Evolutionary conservation across 2,329 filamentous ascomycete genomes (phyloP), one percentile per base, ranked within the genome.

Genomic region (Botrytis fabae): DNA sequence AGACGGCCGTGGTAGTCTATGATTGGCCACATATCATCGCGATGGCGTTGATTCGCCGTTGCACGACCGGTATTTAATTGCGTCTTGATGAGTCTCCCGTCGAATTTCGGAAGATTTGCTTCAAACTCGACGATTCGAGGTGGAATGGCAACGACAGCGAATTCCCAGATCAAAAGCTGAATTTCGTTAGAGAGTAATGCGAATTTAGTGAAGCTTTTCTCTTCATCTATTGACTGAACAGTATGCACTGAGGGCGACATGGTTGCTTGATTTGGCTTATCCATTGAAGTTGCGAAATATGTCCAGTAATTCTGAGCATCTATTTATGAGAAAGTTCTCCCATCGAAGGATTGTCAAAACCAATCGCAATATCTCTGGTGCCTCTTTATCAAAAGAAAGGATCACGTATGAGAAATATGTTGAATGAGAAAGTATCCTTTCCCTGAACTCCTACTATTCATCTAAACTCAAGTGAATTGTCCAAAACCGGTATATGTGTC

Each of bases 61-160:
- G 25, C 51, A 54, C 51, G 14, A n/a, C 51, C 51, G 6, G 51
- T 54, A n/a, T 4, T 3, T 54, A n/a, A 7, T 16, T n/a, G 16
- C 2, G 10, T 42, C 38, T 1, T 1, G 5, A 16, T 42, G 14
- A 5, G 6, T n/a, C 25, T 20, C 1, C 25, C 28, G 0, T 62
- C 22, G 38, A 8, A 18, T 9, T 42, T 18, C 14, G 38, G 25
- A 25, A 20, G 14, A 59, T 59, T 35, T 28, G 60, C 10, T 16
- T 42, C 35, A 5, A 20, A 42, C 60, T 63, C 60, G n/a, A 44
- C 20, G 25, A 63, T 14, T 63, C 28, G 42, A 6, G 42, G 44
- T 32, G 9, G 20, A 65, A 48, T 22, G 28, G 25, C n/a, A 25
- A 8, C 18, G 32, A 51, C 18, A 22, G 63, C 63, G 10, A 48